A percentile compares a stretch with the other conserved stretches of the same genome.
These are phyloP conservation scores for Austroboletus niveus DNA, from an alignment of 1,284 basidiomycete genomes.

Conservation along the genomic window DNA sequence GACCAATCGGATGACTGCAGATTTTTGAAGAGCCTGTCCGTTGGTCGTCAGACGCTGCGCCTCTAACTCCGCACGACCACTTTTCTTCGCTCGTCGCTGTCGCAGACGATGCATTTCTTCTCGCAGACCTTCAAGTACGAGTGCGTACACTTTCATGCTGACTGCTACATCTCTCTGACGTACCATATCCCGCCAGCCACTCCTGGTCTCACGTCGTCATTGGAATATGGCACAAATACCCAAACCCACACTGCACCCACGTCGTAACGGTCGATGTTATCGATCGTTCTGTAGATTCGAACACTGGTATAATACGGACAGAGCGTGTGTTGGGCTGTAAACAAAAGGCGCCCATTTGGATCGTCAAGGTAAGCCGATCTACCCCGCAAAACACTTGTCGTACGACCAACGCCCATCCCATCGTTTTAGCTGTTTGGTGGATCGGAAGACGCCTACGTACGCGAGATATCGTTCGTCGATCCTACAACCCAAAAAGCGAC, in stretches of 20 bases:
- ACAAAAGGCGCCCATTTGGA: constrained; percentile 82
- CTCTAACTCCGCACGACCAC: constrained; percentile 27
- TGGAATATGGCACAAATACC: constrained; percentile 95
- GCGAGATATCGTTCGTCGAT: constrained; percentile 91
- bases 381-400: neutral
- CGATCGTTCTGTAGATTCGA: constrained; percentile 79
- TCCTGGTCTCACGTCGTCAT: constrained; percentile 89
- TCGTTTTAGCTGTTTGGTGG: constrained; percentile 74
- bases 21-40: neutral
- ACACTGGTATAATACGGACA: constrained; percentile 85
- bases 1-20: constrained; percentile 29
- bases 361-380: constrained; percentile 65
- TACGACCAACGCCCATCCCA: constrained; percentile 8
- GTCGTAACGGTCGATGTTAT: constrained; percentile 95
- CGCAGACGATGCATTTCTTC: constrained; percentile 66
- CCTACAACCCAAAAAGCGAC: constrained; percentile 74
- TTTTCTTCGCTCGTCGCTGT: constrained; percentile 6
- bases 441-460: constrained; percentile 89
- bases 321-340: constrained; percentile 85
- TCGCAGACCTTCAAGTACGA: constrained; percentile 79
- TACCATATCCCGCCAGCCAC: constrained; percentile 51
- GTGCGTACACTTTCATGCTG: constrained; percentile 54
- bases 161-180: constrained; percentile 53
- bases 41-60: constrained; percentile 14
- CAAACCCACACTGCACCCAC: constrained; percentile 94